These are phyloP conservation scores for Beauveria medogensis DNA, from an alignment of 2,329 filamentous ascomycete species.

Conservation along the genomic window DNA sequence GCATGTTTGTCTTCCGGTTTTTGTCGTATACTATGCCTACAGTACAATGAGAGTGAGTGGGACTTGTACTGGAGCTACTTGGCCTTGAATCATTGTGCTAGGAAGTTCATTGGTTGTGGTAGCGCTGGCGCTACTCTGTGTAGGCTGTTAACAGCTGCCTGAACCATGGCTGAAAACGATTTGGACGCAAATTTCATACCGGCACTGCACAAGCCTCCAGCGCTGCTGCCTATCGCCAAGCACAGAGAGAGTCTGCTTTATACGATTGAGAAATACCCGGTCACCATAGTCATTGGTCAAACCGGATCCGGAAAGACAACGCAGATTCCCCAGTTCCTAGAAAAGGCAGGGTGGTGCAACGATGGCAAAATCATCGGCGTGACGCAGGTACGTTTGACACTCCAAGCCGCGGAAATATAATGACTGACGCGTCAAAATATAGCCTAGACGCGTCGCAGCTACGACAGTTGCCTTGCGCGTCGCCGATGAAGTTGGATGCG, in stretches of 20 bases:
- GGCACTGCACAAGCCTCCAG: constrained; percentile 75
- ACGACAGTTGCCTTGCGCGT: constrained; percentile 84
- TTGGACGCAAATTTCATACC: constrained; percentile 60
- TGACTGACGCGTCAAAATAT: not conserved
- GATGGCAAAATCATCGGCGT: constrained; percentile 78
- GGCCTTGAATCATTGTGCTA: not conserved
- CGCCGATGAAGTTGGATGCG: constrained; percentile 79
- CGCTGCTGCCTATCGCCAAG: constrained; percentile 78
- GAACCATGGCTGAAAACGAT: constrained; percentile 47
- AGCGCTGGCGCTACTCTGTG: not conserved
- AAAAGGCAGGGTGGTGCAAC: constrained; percentile 80
- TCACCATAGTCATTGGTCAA: constrained; percentile 86
- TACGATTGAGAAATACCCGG: constrained; percentile 71
- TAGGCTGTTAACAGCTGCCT: not conserved
- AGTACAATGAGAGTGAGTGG: no score
- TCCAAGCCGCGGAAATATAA: constrained; percentile 9
- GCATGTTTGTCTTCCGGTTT: not conserved
- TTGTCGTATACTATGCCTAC: no score
- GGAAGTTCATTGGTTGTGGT: not conserved
- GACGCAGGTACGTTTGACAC: constrained; percentile 61
- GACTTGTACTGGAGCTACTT: not conserved
- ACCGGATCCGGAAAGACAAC: constrained; percentile 95
- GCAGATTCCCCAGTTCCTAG: constrained; percentile 86
- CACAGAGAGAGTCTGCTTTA: constrained; percentile 76
- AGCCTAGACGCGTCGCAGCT: constrained; percentile 85